Conservation (phyloP, 1,139 yeast genomes). For the Magnusiomyces starmeri region DNA sequence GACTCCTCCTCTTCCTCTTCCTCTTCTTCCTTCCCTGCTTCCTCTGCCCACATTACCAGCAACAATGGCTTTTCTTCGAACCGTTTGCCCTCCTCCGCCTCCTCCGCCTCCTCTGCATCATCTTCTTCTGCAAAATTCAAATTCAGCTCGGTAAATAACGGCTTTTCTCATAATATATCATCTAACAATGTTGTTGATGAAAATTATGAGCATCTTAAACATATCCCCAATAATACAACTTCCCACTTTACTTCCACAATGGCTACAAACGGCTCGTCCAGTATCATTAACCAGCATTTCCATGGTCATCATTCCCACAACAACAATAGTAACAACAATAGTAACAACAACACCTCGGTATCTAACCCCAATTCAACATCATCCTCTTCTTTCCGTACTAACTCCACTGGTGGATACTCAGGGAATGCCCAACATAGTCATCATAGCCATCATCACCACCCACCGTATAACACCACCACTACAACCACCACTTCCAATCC, state of each 20-base stretch:
- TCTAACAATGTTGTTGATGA: too few relatives aligned
- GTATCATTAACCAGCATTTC: too few relatives aligned
- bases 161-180: too few relatives aligned
- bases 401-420: neutral
- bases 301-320: too few relatives aligned
- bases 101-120: slow-evolving; percentile 6
- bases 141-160: too few relatives aligned
- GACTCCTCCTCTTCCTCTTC: slow-evolving; percentile 3
- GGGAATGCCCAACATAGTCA: neutral
- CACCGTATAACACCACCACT: neutral
- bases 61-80: neutral
- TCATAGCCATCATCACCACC: neutral
- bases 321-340: neutral
- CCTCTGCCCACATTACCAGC: neutral
- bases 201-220: too few relatives aligned
- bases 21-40: slow-evolving; percentile 5
- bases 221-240: too few relatives aligned
- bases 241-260: too few relatives aligned
- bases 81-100: slow-evolving; percentile 1
- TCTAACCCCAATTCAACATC: too few relatives aligned
- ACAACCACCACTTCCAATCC: neutral
- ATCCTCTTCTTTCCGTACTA: neutral
- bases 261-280: too few relatives aligned
- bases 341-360: neutral
- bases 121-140: slow-evolving; percentile 5